Evolutionary conservation across 371 early-diverging fungal species (phyloP).

Genomic region (Mucor velutinosus): DNA sequence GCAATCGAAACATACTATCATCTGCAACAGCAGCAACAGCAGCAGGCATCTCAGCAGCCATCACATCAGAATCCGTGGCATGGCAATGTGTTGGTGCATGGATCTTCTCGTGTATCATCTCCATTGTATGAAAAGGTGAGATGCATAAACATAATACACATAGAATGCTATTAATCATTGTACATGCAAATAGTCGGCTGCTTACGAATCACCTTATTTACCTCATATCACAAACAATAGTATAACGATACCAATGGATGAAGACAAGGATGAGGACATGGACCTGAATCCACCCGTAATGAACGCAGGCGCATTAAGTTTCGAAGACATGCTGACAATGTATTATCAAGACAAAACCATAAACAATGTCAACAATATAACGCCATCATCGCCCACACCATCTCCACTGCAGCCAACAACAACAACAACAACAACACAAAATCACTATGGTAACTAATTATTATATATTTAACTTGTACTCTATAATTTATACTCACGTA

Average conservation of each 20-base stretch:
- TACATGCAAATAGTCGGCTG: constrained; percentile 1
- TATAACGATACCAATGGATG: constrained; percentile 30
- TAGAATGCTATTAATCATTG: not conserved
- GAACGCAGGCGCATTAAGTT: constrained; percentile 34
- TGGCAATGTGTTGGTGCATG: constrained; percentile 27
- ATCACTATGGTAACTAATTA: not conserved
- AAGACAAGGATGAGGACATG: constrained; percentile 22
- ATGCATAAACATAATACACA: not conserved
- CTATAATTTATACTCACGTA: constrained; percentile 12
- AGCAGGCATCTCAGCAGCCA: not conserved
- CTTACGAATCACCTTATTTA: constrained; percentile 4
- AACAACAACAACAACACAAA: not conserved
- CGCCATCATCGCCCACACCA: constrained; percentile 1
- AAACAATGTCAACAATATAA: not conserved
- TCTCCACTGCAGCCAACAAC: not conserved
- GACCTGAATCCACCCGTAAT: not conserved
- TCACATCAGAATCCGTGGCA: constrained; percentile 2
- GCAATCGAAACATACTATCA: not conserved
- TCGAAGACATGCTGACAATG: constrained; percentile 31
- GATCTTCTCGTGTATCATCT: constrained; percentile 18
- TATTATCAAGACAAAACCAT: constrained; percentile 17
- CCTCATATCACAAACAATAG: constrained; percentile 22
- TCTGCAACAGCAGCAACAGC: not conserved
- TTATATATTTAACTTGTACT: not conserved
- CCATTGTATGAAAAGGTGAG: constrained; percentile 9